Conservation (phyloP, 1,284 basidiomycete genomes). For the Cronartium quercuum region DNA sequence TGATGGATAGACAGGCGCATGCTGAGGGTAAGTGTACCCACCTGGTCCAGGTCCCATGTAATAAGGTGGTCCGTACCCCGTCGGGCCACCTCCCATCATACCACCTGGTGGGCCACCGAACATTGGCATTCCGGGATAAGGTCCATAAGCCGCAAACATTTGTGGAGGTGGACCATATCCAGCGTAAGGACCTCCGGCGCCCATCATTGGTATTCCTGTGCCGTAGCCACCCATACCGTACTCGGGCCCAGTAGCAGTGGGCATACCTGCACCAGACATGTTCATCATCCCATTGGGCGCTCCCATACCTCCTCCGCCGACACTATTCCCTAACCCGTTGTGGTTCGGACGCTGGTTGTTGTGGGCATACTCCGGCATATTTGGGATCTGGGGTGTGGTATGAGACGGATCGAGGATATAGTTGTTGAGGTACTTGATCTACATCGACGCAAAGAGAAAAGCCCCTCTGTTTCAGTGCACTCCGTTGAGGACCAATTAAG, state of each 20-base stretch:
- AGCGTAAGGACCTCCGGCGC: constrained; percentile 12
- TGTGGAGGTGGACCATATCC: constrained; percentile 3
- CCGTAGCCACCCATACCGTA: not conserved
- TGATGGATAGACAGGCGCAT: constrained; percentile 16
- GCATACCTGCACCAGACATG: not conserved
- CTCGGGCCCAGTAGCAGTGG: constrained; percentile 10
- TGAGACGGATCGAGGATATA: constrained; percentile 87
- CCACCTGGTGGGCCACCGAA: not conserved
- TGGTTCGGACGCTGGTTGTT: not conserved
- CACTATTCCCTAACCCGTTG: constrained; percentile 4
- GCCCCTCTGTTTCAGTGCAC: not conserved
- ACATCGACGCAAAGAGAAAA: not conserved
- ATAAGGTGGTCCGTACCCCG: constrained; percentile 6
- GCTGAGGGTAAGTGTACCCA: constrained; percentile 3
- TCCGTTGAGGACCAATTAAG: not conserved
- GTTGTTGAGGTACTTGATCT: constrained; percentile 84
- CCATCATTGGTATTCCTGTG: constrained; percentile 10
- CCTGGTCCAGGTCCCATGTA: constrained; percentile 20
- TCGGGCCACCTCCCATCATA: not conserved
- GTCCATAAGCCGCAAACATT: constrained; percentile 9
- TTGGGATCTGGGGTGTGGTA: constrained; percentile 57
- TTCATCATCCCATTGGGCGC: constrained; percentile 32
- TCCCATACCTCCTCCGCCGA: not conserved
- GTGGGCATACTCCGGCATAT: constrained; percentile 10
- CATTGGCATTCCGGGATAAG: constrained; percentile 11